Base-by-base conservation (phyloP, 176 grass and related monocot species). In the Sorghum bicolor region DNA sequence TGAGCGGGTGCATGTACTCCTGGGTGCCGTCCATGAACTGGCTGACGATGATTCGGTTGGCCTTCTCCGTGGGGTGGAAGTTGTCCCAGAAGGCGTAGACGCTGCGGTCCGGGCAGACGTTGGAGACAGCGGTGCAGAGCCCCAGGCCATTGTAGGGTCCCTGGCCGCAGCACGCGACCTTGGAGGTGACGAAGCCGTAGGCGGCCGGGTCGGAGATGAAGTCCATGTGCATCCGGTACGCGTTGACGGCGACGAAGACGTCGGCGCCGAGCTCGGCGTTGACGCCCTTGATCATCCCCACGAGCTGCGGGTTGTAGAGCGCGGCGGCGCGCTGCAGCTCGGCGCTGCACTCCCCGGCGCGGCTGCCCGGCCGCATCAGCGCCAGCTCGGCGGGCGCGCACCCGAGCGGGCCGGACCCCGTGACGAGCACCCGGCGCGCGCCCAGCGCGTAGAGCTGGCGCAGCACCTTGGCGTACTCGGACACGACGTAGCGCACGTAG, bases 141-240 rank as follows among this genome's bases (percentile, higher is more conserved):
- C 92, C 92, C 20, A 94, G 38, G 31, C 92, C 89, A 22, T 94
- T 94, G 88, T 84, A 94, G 0, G 88, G 89, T 3, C 92, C 92
- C 79, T 91, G 89, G 2, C 92, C 92, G 63, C 92, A 94, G 80
- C 92, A 94, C 40, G 92, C 92, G 32, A 91, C 61, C 60, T 91
- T 91, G 44, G 92, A 89, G 22, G 92, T 94, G 28, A 86, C 77
- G 80, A 94, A 91, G 14, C 92, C 89, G 64, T 84, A 94, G 5
- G 86, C 86, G 44, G 77, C 50, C 57, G 92, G 88, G 39, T 83
- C 33, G 64, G 83, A 73, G 74, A 94, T 88, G 88, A 86, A 94
- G 88, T 94, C 88, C 92, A 94, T 91, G 83, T 94, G 86, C 92
- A 94, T 91, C 79, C 75, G 14, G 83, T 90, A 80, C 2, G 88